Evolutionary conservation across 176 grass and related monocot species (phyloP), one percentile per base, ranked within the genome.

Genomic region (Oryza nivara): DNA sequence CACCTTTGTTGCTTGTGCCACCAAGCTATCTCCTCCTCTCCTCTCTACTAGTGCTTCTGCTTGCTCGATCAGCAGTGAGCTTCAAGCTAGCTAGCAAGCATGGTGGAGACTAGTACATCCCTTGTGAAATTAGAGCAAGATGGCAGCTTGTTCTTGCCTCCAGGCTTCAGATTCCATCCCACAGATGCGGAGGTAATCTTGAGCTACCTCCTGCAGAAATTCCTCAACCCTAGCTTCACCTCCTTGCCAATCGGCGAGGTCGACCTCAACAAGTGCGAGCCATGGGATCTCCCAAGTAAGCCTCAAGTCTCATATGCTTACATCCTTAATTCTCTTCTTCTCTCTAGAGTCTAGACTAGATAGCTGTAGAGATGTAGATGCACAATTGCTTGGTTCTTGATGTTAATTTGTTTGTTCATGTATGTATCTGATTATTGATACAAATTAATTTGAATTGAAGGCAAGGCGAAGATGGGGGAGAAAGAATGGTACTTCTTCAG

Each of bases 241-340:
- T 76, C 84, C 11, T 19, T 49, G 12, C 81, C 88, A 8, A 67
- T 92, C 9, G 88, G 86, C 9, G 95, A 98, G 70, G 92, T 93
- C 67, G 83, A 98, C 51, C 89, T 98, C 70, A 98, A 98, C 89
- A 93, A 93, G 85, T 88, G 76, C 56, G 95, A 98, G 79, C 95
- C 95, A 71, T 92, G 95, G 95, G 95, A 98, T 80, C 91, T 98
- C 26, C 95, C 95, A 75, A 82, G 88, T 87, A 88, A 19, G 36
- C 36, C 4, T 38, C 35, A 36, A 32, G 30, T 32, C 30, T 32
- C 4, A 36, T 36, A 36, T 36, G 35, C 35, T 36, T 36, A 32
- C 30, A 32, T 32, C 30, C 30, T 32, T 32, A 32, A 32, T 32
- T 32, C 30, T 32, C 30, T 32, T 32, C 30, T 32, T 32, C 30